A percentile compares a stretch with the other conserved stretches of the same genome.
Conservation (phyloP, 768 basidiomycete species). For the Trametes punicea region DNA sequence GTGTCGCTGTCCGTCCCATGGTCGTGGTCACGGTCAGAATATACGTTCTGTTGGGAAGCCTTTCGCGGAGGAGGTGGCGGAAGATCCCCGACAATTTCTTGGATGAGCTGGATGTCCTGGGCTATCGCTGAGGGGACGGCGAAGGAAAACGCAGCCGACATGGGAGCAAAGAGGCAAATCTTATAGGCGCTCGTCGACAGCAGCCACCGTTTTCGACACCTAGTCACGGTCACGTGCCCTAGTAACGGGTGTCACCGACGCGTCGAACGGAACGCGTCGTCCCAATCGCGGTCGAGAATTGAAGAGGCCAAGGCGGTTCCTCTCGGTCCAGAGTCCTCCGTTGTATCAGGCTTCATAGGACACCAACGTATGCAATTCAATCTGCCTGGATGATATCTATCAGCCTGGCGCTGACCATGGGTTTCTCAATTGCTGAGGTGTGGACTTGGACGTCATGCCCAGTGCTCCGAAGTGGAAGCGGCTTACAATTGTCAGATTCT, state of each 20-base stretch:
- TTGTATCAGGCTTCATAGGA: too few species aligned
- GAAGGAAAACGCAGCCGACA: slow-evolving; percentile 36
- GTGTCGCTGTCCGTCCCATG: slow-evolving; percentile 43
- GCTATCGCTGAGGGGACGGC: slow-evolving; percentile 59
- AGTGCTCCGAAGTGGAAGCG: too few species aligned
- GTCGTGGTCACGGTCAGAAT: slow-evolving; percentile 39
- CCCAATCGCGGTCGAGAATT: not conserved
- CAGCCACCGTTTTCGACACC: not conserved
- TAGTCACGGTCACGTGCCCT: not conserved
- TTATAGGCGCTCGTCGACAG: not conserved
- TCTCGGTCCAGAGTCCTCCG: too few species aligned
- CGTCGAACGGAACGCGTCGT: not conserved
- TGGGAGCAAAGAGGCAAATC: slow-evolving; percentile 8
- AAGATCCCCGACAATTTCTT: slow-evolving; percentile 51
- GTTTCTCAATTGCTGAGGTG: too few species aligned
- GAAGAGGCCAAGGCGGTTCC: too few species aligned
- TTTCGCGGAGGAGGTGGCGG: slow-evolving; percentile 2
- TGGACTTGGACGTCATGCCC: too few species aligned
- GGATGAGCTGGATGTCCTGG: slow-evolving; percentile 75
- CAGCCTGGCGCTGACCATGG: too few species aligned
- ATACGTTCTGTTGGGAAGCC: not conserved
- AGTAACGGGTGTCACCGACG: not conserved
- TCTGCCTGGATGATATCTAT: too few species aligned
- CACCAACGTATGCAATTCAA: too few species aligned
- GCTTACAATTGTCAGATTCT: too few species aligned